These are phyloP conservation scores for Ceratocystis destructans DNA, from an alignment of 2,329 filamentous ascomycete genomes.

Conservation along the genomic window DNA sequence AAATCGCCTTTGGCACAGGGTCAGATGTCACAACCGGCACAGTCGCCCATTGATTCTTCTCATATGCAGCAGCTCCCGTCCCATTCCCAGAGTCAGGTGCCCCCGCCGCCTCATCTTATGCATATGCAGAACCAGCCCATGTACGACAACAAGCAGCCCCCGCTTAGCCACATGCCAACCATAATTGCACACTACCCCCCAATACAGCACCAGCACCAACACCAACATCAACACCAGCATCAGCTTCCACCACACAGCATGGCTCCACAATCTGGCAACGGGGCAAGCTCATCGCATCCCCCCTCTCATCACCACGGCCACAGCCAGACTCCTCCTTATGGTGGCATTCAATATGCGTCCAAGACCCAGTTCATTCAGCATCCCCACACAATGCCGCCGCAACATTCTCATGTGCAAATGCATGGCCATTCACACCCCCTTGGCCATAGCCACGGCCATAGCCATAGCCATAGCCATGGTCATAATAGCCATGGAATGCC, in stretches of 20 bases:
- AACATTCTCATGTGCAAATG: not conserved
- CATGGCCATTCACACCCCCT: not conserved
- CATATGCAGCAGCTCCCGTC: not conserved
- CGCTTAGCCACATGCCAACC: conserved; percentile 17
- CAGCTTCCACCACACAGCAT: not conserved
- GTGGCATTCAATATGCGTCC: conserved; percentile 2
- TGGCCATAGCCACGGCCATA: not conserved
- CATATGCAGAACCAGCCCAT: conserved; percentile 14
- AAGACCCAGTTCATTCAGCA: conserved; percentile 15
- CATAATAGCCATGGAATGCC: not conserved
- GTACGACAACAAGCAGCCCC: conserved; percentile 15
- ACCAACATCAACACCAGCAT: not conserved
- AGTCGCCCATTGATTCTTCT: not conserved
- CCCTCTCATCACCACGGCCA: conserved; percentile 2
- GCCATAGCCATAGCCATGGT: not conserved
- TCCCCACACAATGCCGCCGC: not conserved
- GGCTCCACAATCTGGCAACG: not conserved
- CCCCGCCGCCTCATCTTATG: conserved; percentile 6
- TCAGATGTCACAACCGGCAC: not conserved
- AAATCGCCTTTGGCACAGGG: not conserved
- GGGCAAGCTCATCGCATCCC: not conserved
- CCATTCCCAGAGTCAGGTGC: not conserved
- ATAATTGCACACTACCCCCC: conserved; percentile 15
- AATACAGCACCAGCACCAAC: not conserved
- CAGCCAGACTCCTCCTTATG: not conserved